Conservation (phyloP, 2,329 filamentous ascomycete genomes). For the Ceratocystis eucalypticola region DNA sequence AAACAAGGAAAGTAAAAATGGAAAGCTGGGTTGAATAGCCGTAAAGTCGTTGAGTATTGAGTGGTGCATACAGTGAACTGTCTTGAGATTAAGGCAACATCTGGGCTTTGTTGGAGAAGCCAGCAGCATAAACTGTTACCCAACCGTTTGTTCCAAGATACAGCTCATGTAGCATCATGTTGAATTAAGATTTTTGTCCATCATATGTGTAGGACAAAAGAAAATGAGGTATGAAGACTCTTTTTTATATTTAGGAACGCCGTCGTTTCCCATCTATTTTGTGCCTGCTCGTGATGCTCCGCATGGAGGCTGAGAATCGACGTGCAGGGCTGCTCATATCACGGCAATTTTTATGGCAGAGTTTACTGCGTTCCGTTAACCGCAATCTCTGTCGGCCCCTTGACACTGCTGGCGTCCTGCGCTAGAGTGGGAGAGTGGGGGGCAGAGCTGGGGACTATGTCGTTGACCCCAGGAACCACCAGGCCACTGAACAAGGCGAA, state of each 20-base stretch:
- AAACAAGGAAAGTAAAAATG: conserved; percentile 7
- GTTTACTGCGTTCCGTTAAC: conserved; percentile 17
- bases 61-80: conserved; percentile 2
- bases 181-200: conserved; percentile 14
- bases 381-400: conserved; percentile 10
- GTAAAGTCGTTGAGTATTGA: conserved; percentile 18
- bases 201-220: not conserved
- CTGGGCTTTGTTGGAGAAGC: conserved; percentile 17
- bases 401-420: conserved; percentile 13
- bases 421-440: conserved; percentile 8
- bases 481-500: conserved; percentile 78
- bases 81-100: not conserved
- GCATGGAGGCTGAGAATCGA: not conserved
- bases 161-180: conserved; percentile 12
- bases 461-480: conserved; percentile 49
- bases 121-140: not conserved
- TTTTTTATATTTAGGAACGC: not conserved
- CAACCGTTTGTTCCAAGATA: not conserved
- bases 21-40: conserved; percentile 20
- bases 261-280: not conserved
- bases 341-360: not conserved
- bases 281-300: not conserved
- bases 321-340: not conserved
- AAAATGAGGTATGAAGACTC: not conserved
- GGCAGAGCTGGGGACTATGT: conserved; percentile 16